These are phyloP conservation scores for Salinomyces thailandicus DNA, from an alignment of 2,329 filamentous ascomycete genomes.

Conservation along the genomic window DNA sequence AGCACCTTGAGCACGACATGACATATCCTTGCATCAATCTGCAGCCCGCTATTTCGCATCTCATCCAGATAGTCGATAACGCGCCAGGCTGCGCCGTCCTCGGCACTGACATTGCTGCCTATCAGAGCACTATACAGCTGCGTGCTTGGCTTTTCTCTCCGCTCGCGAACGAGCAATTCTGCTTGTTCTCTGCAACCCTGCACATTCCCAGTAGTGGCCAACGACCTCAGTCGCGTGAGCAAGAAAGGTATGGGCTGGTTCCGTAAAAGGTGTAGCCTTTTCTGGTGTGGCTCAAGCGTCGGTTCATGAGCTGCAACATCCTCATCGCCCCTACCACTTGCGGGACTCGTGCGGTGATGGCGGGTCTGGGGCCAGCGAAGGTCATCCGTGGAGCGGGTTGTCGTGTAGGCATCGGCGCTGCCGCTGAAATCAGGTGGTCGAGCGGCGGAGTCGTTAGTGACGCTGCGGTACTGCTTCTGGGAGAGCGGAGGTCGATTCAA, in stretches of 20 bases:
- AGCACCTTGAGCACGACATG: constrained; percentile 64
- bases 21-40: constrained; percentile 56
- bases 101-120: constrained; percentile 54
- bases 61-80: constrained; percentile 59
- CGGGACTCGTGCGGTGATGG: neutral
- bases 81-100: constrained; percentile 54
- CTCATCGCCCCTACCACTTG: neutral
- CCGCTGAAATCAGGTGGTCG: neutral
- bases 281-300: no score
- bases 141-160: constrained; percentile 45
- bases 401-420: neutral
- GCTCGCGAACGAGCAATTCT: constrained; percentile 47
- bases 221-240: constrained; percentile 40
- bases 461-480: neutral
- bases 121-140: constrained; percentile 66
- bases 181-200: constrained; percentile 38
- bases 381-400: neutral
- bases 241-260: constrained; percentile 24
- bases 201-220: constrained; percentile 30
- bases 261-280: neutral
- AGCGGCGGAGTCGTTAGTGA: neutral
- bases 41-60: constrained; percentile 53
- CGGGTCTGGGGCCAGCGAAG: neutral
- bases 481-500: neutral
- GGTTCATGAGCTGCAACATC: neutral